Base-by-base conservation (phyloP, 1,139 yeast species). In the Protomyces pachydermus region DNA sequence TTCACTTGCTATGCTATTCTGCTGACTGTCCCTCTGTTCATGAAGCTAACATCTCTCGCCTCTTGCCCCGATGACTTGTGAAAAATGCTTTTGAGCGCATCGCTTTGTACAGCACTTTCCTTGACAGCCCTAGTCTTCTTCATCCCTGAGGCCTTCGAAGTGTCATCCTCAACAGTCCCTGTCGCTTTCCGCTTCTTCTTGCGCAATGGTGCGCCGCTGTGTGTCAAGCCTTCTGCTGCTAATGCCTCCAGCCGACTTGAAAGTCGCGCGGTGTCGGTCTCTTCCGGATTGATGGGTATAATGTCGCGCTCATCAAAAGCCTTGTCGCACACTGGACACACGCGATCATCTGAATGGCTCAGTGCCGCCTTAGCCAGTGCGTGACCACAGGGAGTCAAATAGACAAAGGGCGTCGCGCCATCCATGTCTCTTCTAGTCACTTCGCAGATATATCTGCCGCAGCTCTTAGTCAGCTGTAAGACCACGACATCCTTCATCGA, bases 331-430 rank as follows among this genome's bases (percentile, higher is more conserved):
- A 58, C 54, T 35, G 54, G 42, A 34, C 62, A 58, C 34, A 39
- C 62, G 25, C 25, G 46, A 5, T 48, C 32, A 9, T 67, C 66
- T n/a, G 75, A 63, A 58, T 76, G 76, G n/a, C 69, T 67, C 52
- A 80, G 67, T 16, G 81, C 77, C n/a, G 74, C 74, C 37, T 74
- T 76, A 0, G 82, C 76, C 67, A 82, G 73, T 0, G 79, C 81
- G 71, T 84, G 85, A 0, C 87, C 87, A 70, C 88, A 84, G 12
- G 77, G 79, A 0, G 77, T 81, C 6, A 82, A 68, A 70, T 83
- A 84, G 1, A 79, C 78, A 66, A 81, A 78, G 71, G 74, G 74
- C 1, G 76, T 72, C 3, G 73, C 71, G n/a, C 73, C 71, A 67
- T 65, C 77, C 72, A 78, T 72, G 8, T 72, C 74, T 65, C 78